Base-by-base conservation (phyloP, 169 alveolate species). In the Plasmodium vinckei region DNA sequence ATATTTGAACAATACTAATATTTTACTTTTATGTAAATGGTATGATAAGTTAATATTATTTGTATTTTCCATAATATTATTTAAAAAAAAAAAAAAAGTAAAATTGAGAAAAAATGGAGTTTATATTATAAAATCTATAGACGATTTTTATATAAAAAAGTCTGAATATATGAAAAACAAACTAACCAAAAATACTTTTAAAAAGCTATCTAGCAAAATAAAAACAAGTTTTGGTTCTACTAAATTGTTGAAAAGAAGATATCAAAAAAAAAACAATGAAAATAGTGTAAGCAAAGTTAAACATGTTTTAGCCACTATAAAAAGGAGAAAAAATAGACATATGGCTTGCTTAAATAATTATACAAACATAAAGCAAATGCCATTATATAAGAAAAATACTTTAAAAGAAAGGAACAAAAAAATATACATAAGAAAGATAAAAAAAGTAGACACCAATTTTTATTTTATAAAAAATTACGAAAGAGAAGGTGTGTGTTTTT, bases 1-100 rank as follows among this genome's bases (percentile, higher is more conserved):
- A 10, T 77, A 47, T 51, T 63, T 77, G 51, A 77, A 64, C 56
- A 75, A 77, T 64, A 56, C 12, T 42, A 23, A 77, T 7, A 77
- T 77, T 9, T 17, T 77, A 56, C 19, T 77, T 9, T 59, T 77
- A n/a, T 77, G 88, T 56, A 77, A 51, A 17, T 13, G 49, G 7
- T 33, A 51, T 64, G 77, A 56, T 17, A 77, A 64, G 44, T 61
- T 77, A 64, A 68, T 77, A 12, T 39, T 53, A 19, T 64, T 63
- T 57, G 57, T 61, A 33, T 56, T 77, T 5, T 77, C 61, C 12
- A 25, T 77, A 42, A 44, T 49, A 68, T 27, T 17, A n/a, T 25
- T 13, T 27, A 17, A 59, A 21, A 51, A 71, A 54, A 27, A 77
- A 51, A n/a, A 56, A 69, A 44, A 67, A 15, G 68, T 27, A 19